These are phyloP conservation scores for Coemansia sp. DNA, from an alignment of 192 early-diverging fungal genomes.

Conservation along the genomic window DNA sequence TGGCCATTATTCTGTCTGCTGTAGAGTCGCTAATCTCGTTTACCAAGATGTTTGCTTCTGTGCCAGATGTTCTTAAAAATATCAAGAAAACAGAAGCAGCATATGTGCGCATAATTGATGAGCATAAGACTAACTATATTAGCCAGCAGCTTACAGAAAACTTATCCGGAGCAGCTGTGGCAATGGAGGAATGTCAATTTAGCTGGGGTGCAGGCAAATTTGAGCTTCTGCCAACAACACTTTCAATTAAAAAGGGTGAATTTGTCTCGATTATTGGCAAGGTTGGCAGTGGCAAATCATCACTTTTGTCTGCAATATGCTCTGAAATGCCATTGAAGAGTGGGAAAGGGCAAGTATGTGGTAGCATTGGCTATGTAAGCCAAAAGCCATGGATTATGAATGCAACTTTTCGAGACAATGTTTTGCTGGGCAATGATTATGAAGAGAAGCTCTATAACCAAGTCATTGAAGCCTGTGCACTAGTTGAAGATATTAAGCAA, in stretches of 20 bases:
- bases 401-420: slow-evolving; percentile 40
- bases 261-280: slow-evolving; percentile 52
- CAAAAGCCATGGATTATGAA: slow-evolving; percentile 48
- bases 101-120: background rate
- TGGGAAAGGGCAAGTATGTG: slow-evolving; percentile 66
- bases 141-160: background rate
- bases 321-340: slow-evolving; percentile 72
- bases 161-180: background rate
- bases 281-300: slow-evolving; percentile 60
- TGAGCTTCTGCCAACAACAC: background rate
- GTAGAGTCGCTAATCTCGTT: slow-evolving; percentile 8
- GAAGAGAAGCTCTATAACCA: slow-evolving; percentile 13
- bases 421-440: slow-evolving; percentile 28
- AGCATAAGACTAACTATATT: slow-evolving; percentile 1
- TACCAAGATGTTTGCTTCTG: background rate
- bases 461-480: slow-evolving; percentile 32
- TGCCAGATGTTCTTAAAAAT: background rate
- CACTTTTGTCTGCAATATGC: slow-evolving; percentile 53
- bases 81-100: slow-evolving; percentile 1
- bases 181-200: slow-evolving; percentile 14
- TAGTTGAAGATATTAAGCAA: slow-evolving; percentile 17
- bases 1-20: slow-evolving; percentile 9
- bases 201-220: slow-evolving; percentile 27
- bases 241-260: slow-evolving; percentile 15
- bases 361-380: slow-evolving; percentile 44